phyloP scores from a whole-genome alignment of 2,329 filamentous ascomycete genomes.

The Claviceps arundinis region DNA sequence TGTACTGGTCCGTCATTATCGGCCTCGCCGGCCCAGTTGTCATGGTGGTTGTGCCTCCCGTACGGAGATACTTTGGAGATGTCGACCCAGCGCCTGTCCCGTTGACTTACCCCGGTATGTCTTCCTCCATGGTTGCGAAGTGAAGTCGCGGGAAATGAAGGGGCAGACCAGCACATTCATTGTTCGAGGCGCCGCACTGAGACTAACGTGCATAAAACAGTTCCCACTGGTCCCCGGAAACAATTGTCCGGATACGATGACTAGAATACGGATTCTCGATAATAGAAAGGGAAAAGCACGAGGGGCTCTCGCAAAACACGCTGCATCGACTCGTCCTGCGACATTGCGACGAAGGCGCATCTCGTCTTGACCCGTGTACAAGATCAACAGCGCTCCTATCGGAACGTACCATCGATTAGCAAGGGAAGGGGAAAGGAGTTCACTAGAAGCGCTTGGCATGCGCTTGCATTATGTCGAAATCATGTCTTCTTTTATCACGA shows the following conservation, averaged over 20 bases:
- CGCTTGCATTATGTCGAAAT: neutral
- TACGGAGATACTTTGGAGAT: slow-evolving; percentile 63
- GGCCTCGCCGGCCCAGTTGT: slow-evolving; percentile 59
- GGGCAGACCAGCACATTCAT: neutral
- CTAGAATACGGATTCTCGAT: slow-evolving; percentile 14
- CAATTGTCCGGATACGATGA: slow-evolving; percentile 48
- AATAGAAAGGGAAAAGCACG: neutral
- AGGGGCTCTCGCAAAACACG: neutral
- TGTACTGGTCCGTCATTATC: slow-evolving; percentile 76
- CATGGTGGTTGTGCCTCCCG: slow-evolving; percentile 58
- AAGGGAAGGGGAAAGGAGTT: neutral
- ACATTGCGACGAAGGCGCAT: neutral
- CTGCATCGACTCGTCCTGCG: neutral
- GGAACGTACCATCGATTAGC: neutral
- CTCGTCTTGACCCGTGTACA: slow-evolving; percentile 4
- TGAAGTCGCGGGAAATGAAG: neutral
- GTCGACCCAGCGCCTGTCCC: slow-evolving; percentile 60
- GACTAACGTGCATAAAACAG: slow-evolving; percentile 20
- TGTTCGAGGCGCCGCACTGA: neutral
- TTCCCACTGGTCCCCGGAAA: slow-evolving; percentile 46
- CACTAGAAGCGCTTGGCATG: neutral
- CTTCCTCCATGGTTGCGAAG: neutral
- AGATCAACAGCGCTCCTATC: slow-evolving; percentile 4
- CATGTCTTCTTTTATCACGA: neutral
- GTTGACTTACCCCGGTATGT: slow-evolving; percentile 82